phyloP scores from a whole-genome alignment of 805 yeast genomes.

The Spathaspora passalidarum region DNA sequence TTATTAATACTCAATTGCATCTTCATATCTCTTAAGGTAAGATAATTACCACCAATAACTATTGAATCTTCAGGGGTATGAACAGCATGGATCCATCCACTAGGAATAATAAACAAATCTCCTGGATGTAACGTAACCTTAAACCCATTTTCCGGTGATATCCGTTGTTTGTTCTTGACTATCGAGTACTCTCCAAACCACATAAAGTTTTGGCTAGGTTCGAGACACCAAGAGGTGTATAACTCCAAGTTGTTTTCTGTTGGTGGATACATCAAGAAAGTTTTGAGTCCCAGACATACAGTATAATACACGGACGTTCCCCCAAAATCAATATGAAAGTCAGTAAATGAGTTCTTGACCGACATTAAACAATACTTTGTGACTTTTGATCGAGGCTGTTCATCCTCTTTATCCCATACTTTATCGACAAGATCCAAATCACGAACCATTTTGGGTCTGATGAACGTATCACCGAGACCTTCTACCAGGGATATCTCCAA shows the following conservation, averaged over 20 bases:
- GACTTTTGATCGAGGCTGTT: conserved; percentile 50
- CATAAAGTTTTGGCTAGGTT: conserved; percentile 54
- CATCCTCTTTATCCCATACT: conserved; percentile 49
- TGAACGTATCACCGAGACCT: conserved; percentile 44
- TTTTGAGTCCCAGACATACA: conserved; percentile 69
- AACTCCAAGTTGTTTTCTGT: conserved; percentile 55
- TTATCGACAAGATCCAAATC: conserved; percentile 65
- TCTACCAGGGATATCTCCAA: conserved; percentile 67
- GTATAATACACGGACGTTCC: conserved; percentile 92
- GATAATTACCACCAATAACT: conserved; percentile 85
- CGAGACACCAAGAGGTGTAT: conserved; percentile 72
- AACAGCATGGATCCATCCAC: conserved; percentile 93
- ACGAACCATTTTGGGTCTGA: conserved; percentile 65
- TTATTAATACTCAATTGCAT: conserved; percentile 61
- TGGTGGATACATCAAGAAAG: conserved; percentile 79
- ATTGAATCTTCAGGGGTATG: conserved; percentile 77
- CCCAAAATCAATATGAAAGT: conserved; percentile 88
- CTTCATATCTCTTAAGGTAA: conserved; percentile 60
- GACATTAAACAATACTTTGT: conserved; percentile 85
- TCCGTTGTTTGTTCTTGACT: conserved; percentile 26
- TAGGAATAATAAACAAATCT: conserved; percentile 78
- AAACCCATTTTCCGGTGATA: conserved; percentile 41
- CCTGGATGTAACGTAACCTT: conserved; percentile 56
- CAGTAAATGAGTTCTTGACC: conserved; percentile 76
- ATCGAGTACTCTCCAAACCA: conserved; percentile 60